Conservation (phyloP, 371 early-diverging fungal species). For the Circinella minor region DNA sequence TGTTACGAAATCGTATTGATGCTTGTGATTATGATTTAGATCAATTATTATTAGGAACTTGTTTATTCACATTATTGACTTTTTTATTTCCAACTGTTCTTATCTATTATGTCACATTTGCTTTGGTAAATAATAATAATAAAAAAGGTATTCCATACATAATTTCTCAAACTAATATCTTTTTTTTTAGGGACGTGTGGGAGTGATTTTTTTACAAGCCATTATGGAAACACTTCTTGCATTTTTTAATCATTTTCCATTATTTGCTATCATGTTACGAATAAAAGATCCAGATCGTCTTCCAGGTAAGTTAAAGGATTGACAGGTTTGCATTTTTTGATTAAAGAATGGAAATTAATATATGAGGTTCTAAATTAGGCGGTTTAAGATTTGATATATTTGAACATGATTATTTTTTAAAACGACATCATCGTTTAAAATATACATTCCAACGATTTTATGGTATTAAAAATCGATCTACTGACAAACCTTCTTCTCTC, state of each 20-base stretch:
- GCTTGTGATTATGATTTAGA: conserved; percentile 93
- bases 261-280: conserved; percentile 89
- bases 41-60: conserved; percentile 93
- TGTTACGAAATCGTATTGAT: conserved; percentile 92
- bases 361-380: conserved; percentile 24
- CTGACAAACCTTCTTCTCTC: not conserved
- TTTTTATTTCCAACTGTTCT: conserved; percentile 95
- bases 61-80: conserved; percentile 89
- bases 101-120: conserved; percentile 92
- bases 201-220: conserved; percentile 80
- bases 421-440: conserved; percentile 28
- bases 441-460: not conserved
- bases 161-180: not conserved
- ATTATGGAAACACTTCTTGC: conserved; percentile 83
- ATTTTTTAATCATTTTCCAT: conserved; percentile 91
- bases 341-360: no score
- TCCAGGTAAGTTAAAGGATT: conserved; percentile 69
- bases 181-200: conserved; percentile 66
- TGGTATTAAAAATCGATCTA: not conserved
- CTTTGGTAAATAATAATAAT: conserved; percentile 54
- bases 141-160: not conserved
- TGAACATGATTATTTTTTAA: conserved; percentile 37
- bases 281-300: conserved; percentile 87
- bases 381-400: conserved; percentile 55
- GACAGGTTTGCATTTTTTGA: no score